Evolutionary conservation across 1,284 basidiomycete genomes (phyloP).

Genomic region (Sporisorium exsertum): DNA sequence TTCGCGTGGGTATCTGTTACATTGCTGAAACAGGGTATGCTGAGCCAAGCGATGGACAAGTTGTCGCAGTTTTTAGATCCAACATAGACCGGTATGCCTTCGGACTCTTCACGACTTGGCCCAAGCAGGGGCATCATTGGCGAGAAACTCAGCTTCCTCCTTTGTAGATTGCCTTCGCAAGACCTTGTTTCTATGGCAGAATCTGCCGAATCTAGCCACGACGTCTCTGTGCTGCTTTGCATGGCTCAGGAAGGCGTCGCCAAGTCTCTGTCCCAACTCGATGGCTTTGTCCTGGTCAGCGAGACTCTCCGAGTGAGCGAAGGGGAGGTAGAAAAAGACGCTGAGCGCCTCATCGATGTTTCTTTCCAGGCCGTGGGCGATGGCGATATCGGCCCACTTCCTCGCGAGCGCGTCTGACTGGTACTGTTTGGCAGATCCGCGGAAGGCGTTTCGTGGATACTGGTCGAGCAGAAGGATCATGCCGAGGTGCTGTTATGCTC

Average conservation of each 20-base stretch:
- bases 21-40: not conserved
- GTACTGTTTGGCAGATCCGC: constrained; percentile 29
- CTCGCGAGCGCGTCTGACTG: constrained; percentile 22
- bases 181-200: constrained; percentile 39
- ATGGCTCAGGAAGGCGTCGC: constrained; percentile 22
- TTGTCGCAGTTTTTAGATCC: not conserved
- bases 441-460: constrained; percentile 39
- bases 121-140: constrained; percentile 28
- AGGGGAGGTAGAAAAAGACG: constrained; percentile 40
- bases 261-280: constrained; percentile 22
- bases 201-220: constrained; percentile 33
- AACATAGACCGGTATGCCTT: no score
- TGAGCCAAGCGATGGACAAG: not conserved
- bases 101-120: constrained; percentile 16
- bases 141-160: constrained; percentile 25
- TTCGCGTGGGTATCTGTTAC: not conserved
- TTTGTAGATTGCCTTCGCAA: constrained; percentile 26
- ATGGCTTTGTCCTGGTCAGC: constrained; percentile 34
- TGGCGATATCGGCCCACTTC: constrained; percentile 39
- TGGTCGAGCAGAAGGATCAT: constrained; percentile 47
- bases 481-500: constrained; percentile 35
- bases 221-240: constrained; percentile 33
- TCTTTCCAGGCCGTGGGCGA: constrained; percentile 17
- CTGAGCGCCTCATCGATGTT: constrained; percentile 9
- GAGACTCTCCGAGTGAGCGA: constrained; percentile 34